Percentiles rank a stretch among this genome's conserved stretches.
Evolutionary conservation across 352 stramenopile species (phyloP).

Genomic region (Halophytophthora batemanensis): DNA sequence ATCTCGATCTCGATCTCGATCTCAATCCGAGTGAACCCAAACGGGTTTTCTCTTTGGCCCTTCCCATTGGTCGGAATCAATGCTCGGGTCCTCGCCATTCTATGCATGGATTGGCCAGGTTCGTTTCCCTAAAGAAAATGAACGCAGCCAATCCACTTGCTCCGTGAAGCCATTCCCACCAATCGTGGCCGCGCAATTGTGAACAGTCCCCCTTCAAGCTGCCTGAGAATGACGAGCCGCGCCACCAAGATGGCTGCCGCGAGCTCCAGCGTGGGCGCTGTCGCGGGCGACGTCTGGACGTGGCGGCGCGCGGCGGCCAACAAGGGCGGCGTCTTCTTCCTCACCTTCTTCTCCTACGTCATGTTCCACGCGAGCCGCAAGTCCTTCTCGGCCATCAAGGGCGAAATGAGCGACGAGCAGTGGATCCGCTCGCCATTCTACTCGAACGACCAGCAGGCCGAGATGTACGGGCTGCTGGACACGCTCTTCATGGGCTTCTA

Average conservation of each 20-base stretch:
- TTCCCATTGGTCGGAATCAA: too few species aligned
- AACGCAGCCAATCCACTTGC: too few species aligned
- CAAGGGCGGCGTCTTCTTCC: conserved; percentile 60
- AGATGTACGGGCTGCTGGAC: conserved; percentile 81
- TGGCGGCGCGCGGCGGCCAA: conserved; percentile 30
- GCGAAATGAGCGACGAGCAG: conserved; percentile 73
- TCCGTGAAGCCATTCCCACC: too few species aligned
- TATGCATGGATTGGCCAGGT: too few species aligned
- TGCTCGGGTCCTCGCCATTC: too few species aligned
- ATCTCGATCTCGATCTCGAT: too few species aligned
- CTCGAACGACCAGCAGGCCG: conserved; percentile 50
- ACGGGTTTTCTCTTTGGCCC: too few species aligned
- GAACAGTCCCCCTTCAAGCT: too few species aligned
- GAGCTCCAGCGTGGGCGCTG: conserved; percentile 2
- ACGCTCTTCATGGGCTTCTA: conserved; percentile 84
- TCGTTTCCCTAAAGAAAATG: too few species aligned
- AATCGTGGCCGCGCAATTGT: too few species aligned
- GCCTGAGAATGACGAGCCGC: too few species aligned
- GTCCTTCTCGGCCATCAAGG: conserved; percentile 82
- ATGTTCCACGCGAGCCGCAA: conserved; percentile 77
- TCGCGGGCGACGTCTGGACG: conserved; percentile 4
- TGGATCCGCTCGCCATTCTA: conserved; percentile 74
- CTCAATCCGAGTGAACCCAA: too few species aligned
- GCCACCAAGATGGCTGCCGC: neutral
- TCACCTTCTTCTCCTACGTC: conserved; percentile 83